Evolutionary conservation across 169 alveolate genomes (phyloP).

Genomic region (Plasmodium vinckei): DNA sequence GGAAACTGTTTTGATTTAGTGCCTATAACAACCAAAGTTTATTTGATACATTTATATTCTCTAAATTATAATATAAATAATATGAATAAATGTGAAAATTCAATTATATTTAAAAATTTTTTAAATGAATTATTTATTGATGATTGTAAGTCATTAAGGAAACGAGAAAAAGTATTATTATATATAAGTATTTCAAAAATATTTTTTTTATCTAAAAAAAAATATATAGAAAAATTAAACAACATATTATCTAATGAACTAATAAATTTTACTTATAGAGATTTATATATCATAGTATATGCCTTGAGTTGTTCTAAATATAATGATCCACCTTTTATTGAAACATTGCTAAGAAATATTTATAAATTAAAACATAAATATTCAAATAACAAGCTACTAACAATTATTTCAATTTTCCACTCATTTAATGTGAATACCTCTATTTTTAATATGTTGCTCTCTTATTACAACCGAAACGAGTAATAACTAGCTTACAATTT

Average conservation of each 20-base stretch:
- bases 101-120: slow-evolving; percentile 7
- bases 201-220: slow-evolving; percentile 24
- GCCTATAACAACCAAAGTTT: slow-evolving; percentile 9
- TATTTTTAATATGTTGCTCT: slow-evolving; percentile 22
- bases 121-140: slow-evolving; percentile 14
- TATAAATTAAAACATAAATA: slow-evolving; percentile 59
- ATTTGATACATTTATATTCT: slow-evolving; percentile 30
- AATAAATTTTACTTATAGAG: slow-evolving; percentile 57
- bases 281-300: slow-evolving; percentile 37
- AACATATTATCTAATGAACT: slow-evolving; percentile 23
- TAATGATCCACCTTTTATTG: slow-evolving; percentile 44
- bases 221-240: slow-evolving; percentile 26
- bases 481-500: not conserved
- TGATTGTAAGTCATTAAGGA: slow-evolving; percentile 33
- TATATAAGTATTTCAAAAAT: slow-evolving; percentile 52
- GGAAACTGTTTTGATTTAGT: not conserved
- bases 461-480: slow-evolving; percentile 40
- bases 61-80: slow-evolving; percentile 3
- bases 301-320: slow-evolving; percentile 40
- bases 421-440: slow-evolving; percentile 46
- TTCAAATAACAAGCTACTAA: slow-evolving; percentile 12
- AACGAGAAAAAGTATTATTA: slow-evolving; percentile 35
- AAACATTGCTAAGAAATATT: slow-evolving; percentile 43
- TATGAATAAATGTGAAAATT: slow-evolving; percentile 7
- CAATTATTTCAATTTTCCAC: slow-evolving; percentile 46